Base-by-base conservation (phyloP, 768 basidiomycete genomes). In the Galerina marginata region DNA sequence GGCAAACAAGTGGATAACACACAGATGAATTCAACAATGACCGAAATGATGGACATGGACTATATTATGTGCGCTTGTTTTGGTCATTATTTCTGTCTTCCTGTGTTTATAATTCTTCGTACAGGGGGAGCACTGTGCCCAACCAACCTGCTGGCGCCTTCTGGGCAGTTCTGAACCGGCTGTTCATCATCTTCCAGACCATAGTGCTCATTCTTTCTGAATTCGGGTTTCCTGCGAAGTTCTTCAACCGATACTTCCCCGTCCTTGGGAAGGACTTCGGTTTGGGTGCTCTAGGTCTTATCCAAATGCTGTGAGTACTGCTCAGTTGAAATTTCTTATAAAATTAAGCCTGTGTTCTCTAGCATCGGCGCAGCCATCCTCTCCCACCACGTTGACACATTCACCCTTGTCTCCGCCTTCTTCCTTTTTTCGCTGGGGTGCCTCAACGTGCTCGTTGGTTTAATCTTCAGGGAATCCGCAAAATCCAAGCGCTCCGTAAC, bases 351-450 rank as follows among this genome's bases (percentile, higher is more conserved):
- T 20, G 38, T 59, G 55, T 26, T 40, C 44, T 20, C 26, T 60
- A 88, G 87, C 49, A 88, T 91, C 58, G 87, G 88, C 9, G 89
- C 89, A 33, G 83, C 87, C 15, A 81, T 91, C 59, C 84, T 91
- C 54, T 89, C 89, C 5, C 90, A 92, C 77, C 83, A 88, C 72
- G 92, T 95, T 59, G 88, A 93, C 67, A 87, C 86, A 61, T 96
- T 96, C 79, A 87, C 93, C 20, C 91, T 96, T 70, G 94, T 94
- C 62, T 82, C 93, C 4, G 93, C 91, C 48, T 96, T 96, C 82
- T 89, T 96, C 80, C 84, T 96, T 61, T 96, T 96, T 79, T 83
- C 93, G 53, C 69, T 96, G 59, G 95, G 94, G n/a, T 94, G 92
- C 74, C 75, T 96, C 56, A 94, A 96, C 78, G 87, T 94, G 65